Evolutionary conservation across 1,139 yeast species (phyloP), one percentile per base, ranked within the genome.

Genomic region (Saccharomyces uvarum): DNA sequence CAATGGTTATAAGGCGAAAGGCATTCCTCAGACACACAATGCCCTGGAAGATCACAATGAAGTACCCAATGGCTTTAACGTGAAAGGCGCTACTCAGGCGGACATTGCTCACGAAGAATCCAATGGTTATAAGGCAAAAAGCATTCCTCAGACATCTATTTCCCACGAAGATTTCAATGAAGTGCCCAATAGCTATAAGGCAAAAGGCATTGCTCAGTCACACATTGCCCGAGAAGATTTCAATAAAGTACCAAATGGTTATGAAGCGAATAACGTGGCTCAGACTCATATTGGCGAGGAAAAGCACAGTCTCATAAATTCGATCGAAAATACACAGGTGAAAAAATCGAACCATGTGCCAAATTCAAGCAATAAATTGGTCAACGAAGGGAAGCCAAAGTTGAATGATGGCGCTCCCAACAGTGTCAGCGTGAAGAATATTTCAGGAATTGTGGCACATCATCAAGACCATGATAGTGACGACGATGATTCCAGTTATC

Each of bases 401-500:
- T 8, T 19, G 26, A 19, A 38, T 24, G 26, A 13, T 13, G 26
- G 44, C 24, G 21, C 13, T 38, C 21, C 2, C 24, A 38, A 38
- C 24, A 7, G 19, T 16, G 24, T 38, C 6, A 38, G 19, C 13
- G 11, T 38, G 21, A 38, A 11, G 19, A 38, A 19, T 19, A 11
- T 11, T 19, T 13, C 24, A 38, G 44, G 19, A 38, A 38, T n/a
- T 6, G 14, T 11, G 24, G 44, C 13, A 3, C 55, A 56, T n/a
- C 54, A 49, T 2, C 57, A 54, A 11, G 49, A 9, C 31, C 50
- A 46, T 41, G 51, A 51, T 3, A 55, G 54, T 13, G 51, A 53
- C 2, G 55, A 53, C 9, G 53, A 53, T 8, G 59, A 59, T 50
- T 52, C 50, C 4, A 53, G 54, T 19, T 56, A 53, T 48, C 59